phyloP scores from a whole-genome alignment of 2,329 filamentous ascomycete species.

The Fusarium coffeatum region DNA sequence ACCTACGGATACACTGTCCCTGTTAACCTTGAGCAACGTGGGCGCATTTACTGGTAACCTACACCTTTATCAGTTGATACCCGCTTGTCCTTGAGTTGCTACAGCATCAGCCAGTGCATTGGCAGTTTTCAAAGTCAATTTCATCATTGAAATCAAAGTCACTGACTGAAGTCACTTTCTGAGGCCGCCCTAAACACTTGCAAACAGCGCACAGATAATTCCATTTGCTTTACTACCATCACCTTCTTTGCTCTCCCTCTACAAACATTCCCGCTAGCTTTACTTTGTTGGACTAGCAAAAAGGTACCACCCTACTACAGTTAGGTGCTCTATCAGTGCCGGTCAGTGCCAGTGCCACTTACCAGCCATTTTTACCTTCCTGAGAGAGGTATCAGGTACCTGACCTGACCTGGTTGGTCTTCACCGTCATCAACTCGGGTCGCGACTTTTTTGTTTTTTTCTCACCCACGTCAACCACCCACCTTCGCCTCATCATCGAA shows the following conservation, averaged over 20 bases:
- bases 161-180: slow-evolving; percentile 19
- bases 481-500: slow-evolving; percentile 27
- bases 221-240: not conserved
- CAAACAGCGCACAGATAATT: slow-evolving; percentile 26
- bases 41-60: slow-evolving; percentile 5
- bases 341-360: slow-evolving; percentile 12
- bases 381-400: not conserved
- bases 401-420: slow-evolving; percentile 8
- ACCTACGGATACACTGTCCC: not conserved
- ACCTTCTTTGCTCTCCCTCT: slow-evolving; percentile 1
- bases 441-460: slow-evolving; percentile 20
- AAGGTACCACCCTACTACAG: not conserved
- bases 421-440: slow-evolving; percentile 33
- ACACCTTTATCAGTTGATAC: not conserved
- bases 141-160: slow-evolving; percentile 5
- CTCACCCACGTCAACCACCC: not conserved
- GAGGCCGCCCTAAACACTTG: slow-evolving; percentile 25
- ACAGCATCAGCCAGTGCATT: slow-evolving; percentile 4
- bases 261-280: slow-evolving; percentile 8
- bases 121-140: slow-evolving; percentile 2
- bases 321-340: slow-evolving; percentile 10
- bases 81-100: slow-evolving; percentile 25
- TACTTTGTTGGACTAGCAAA: not conserved
- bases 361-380: slow-evolving; percentile 12
- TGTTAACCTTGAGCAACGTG: slow-evolving; percentile 15